These are phyloP conservation scores for Solanum hybrid DNA, from an alignment of 305 asterid genomes.

Conservation along the genomic window DNA sequence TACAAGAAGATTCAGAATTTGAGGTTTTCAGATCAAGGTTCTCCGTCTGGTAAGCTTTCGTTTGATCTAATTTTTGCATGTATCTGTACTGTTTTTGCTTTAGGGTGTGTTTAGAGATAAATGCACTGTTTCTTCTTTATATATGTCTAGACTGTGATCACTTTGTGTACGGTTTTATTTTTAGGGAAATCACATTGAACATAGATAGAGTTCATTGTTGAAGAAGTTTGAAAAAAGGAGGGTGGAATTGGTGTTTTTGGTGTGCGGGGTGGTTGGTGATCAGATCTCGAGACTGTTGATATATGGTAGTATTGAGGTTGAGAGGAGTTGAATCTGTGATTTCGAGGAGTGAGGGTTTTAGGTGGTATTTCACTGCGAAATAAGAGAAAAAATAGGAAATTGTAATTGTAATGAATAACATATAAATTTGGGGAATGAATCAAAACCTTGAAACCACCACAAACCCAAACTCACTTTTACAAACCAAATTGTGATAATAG, in stretches of 20 bases:
- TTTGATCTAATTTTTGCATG: background rate
- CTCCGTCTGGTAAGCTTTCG: constrained; percentile 21
- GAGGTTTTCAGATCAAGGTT: constrained; percentile 31
- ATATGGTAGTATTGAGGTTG: constrained; percentile 18
- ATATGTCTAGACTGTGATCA: background rate
- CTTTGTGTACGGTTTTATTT: background rate
- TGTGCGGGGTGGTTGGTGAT: background rate
- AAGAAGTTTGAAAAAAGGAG: background rate
- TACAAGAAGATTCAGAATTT: constrained; percentile 9
- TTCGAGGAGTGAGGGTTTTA: constrained; percentile 1
- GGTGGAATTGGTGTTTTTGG: background rate
- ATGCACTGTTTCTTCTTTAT: background rate
- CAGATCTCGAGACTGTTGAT: background rate
- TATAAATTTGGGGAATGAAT: no score
- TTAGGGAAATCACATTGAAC: background rate
- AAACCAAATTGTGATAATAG: no score
- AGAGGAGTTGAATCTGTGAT: constrained; percentile 13
- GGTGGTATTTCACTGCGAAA: background rate
- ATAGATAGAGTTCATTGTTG: background rate
- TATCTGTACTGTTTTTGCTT: background rate
- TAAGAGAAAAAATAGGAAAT: no score
- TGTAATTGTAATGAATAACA: no score
- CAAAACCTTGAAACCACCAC: no score
- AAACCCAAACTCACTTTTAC: no score
- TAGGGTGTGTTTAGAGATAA: background rate